Evolutionary conservation across 352 stramenopile genomes (phyloP).

Genomic region (Blastocystis sp.): DNA sequence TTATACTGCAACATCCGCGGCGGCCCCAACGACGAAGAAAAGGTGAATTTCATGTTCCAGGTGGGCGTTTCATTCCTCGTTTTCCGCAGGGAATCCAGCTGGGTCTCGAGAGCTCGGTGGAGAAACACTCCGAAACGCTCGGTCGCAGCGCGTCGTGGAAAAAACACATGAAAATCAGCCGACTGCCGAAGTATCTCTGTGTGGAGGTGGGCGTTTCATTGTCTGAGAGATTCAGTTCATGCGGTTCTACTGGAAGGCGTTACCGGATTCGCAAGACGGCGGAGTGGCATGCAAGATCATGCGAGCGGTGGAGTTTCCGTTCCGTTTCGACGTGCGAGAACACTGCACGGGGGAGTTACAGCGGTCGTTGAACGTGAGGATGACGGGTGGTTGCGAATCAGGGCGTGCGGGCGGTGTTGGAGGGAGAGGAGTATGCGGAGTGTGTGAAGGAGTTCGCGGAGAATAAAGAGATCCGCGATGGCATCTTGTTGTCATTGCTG

Average conservation of each 20-base stretch:
- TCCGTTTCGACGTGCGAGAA: constrained; percentile 85
- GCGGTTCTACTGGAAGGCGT: constrained; percentile 95
- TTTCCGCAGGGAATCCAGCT: constrained; percentile 80
- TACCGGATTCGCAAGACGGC: constrained; percentile 82
- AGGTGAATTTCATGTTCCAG: constrained; percentile 82
- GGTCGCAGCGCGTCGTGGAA: constrained; percentile 85
- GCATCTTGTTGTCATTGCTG: neutral
- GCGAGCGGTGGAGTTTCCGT: constrained; percentile 83
- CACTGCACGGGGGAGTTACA: constrained; percentile 87
- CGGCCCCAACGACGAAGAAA: constrained; percentile 67
- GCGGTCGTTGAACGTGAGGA: constrained; percentile 78
- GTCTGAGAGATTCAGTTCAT: constrained; percentile 68
- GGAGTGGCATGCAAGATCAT: constrained; percentile 98
- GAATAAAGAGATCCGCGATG: neutral
- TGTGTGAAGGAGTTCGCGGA: constrained; percentile 10
- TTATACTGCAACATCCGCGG: constrained; percentile 93
- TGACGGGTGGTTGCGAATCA: neutral
- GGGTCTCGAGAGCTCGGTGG: constrained; percentile 82
- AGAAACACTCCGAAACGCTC: constrained; percentile 87
- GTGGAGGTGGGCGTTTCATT: constrained; percentile 62
- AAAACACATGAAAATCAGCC: constrained; percentile 82
- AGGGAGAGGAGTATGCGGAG: neutral
- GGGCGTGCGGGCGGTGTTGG: neutral
- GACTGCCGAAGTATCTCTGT: constrained; percentile 84
- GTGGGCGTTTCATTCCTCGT: neutral